Conservation (phyloP, 2,329 filamentous ascomycete genomes). For the Trichophyton rubrum region DNA sequence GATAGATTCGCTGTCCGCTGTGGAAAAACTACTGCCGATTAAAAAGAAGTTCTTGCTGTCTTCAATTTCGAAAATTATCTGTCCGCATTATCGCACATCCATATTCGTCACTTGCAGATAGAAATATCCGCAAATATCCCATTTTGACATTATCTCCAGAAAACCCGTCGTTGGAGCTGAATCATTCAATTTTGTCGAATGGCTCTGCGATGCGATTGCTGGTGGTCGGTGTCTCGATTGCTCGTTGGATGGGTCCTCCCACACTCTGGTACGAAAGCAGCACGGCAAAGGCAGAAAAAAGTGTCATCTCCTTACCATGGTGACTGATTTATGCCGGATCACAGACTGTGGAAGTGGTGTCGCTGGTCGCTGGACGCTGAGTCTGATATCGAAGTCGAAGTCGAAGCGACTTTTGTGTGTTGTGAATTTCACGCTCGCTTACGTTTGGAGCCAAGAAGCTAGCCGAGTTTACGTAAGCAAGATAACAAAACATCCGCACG, state of each 20-base stretch:
- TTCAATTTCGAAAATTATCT: neutral
- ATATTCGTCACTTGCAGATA: neutral
- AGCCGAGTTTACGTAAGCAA: constrained; percentile 15
- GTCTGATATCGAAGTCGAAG: constrained; percentile 29
- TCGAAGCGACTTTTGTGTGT: constrained; percentile 15
- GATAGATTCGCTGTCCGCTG: neutral
- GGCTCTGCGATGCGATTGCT: neutral
- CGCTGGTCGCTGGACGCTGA: constrained; percentile 16
- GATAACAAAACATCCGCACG: constrained; percentile 18
- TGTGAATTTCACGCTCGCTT: constrained; percentile 5
- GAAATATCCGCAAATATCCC: no score
- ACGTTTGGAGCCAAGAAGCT: constrained; percentile 17
- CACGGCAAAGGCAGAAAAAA: constrained; percentile 11
- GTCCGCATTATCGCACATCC: no score
- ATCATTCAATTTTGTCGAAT: neutral
- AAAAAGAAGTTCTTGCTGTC: neutral
- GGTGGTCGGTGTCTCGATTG: neutral
- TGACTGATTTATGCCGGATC: constrained; percentile 36
- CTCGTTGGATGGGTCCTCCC: constrained; percentile 10
- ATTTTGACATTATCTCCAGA: neutral
- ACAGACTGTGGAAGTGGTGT: constrained; percentile 17
- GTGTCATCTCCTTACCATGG: constrained; percentile 32
- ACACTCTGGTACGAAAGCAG: constrained; percentile 11
- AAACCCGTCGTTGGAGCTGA: neutral
- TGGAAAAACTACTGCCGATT: neutral